phyloP scores from a whole-genome alignment of 208 protist genomes.

The Spongospora subterranea region DNA sequence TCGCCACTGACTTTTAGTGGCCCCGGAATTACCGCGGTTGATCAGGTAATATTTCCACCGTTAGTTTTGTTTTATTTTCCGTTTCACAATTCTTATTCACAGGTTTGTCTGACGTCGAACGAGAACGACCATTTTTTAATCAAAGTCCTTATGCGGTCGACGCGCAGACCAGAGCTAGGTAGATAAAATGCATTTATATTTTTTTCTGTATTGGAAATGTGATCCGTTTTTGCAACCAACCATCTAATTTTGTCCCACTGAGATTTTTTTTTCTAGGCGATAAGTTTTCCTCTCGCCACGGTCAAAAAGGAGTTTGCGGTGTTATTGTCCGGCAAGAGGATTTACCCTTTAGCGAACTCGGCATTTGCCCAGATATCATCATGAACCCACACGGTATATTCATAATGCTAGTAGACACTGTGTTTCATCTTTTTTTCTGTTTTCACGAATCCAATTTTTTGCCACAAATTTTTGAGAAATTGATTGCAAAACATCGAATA shows the following conservation, averaged over 20 bases:
- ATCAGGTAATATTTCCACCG: slow-evolving; percentile 12
- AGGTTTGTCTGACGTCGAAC: slow-evolving; percentile 68
- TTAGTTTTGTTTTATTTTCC: too few species aligned
- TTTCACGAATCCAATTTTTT: too few species aligned
- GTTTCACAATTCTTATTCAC: too few species aligned
- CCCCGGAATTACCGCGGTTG: slow-evolving; percentile 7
- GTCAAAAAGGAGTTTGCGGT: slow-evolving; percentile 99
- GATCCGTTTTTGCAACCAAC: too few species aligned
- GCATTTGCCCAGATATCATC: slow-evolving; percentile 98
- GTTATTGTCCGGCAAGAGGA: slow-evolving; percentile 97
- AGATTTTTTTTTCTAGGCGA: slow-evolving; percentile 85
- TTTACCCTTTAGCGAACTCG: slow-evolving; percentile 97
- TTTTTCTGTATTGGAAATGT: too few species aligned
- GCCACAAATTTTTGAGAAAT: too few species aligned
- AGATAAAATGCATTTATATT: not conserved
- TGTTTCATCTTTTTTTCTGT: slow-evolving; percentile 24
- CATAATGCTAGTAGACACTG: slow-evolving; percentile 66
- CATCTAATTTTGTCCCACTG: not conserved
- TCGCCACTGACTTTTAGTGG: slow-evolving; percentile 11
- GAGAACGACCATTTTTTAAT: slow-evolving; percentile 68
- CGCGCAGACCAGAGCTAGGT: slow-evolving; percentile 66
- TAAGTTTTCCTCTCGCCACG: slow-evolving; percentile 99
- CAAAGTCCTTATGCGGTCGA: slow-evolving; percentile 70
- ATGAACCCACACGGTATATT: slow-evolving; percentile 99
- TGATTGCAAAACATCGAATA: too few species aligned